A percentile compares a stretch with the other conserved stretches of the same genome.
Evolutionary conservation across 1,284 basidiomycete genomes (phyloP).

Genomic region (Trametes hirsuta): DNA sequence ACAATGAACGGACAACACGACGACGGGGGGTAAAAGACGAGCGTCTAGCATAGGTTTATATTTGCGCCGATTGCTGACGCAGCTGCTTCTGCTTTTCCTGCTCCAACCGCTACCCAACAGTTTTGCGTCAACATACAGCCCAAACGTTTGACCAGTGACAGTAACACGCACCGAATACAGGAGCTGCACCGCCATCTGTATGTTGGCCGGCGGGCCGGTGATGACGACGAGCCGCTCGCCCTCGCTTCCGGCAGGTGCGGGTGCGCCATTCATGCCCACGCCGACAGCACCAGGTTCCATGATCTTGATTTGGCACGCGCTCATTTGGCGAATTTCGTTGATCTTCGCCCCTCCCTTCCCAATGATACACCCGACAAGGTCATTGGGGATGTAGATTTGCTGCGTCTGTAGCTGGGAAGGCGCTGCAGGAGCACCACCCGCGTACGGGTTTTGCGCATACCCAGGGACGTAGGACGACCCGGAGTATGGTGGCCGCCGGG

Average conservation of each 20-base stretch:
- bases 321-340: constrained; percentile 97
- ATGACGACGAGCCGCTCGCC: constrained; percentile 93
- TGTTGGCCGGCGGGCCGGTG: constrained; percentile 91
- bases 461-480: constrained; percentile 77
- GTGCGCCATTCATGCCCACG: constrained; percentile 64
- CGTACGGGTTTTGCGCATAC: constrained; percentile 50
- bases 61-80: constrained; percentile 40
- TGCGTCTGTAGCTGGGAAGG: constrained; percentile 85
- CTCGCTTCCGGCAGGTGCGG: constrained; percentile 73
- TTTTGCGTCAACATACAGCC: not conserved
- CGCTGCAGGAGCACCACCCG: constrained; percentile 33
- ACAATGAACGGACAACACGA: constrained; percentile 10
- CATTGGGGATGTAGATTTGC: constrained; percentile 98
- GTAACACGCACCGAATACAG: constrained; percentile 79
- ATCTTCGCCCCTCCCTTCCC: constrained; percentile 99
- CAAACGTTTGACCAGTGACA: not conserved
- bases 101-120: constrained; percentile 69
- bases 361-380: constrained; percentile 97
- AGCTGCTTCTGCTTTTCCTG: constrained; percentile 88
- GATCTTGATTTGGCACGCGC: constrained; percentile 95
- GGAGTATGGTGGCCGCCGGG: constrained; percentile 51
- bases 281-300: constrained; percentile 94
- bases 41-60: not conserved
- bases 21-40: not conserved
- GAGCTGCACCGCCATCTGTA: constrained; percentile 95